Conservation (phyloP, 2,329 filamentous ascomycete genomes). For the Aspergillus fumigatus region DNA sequence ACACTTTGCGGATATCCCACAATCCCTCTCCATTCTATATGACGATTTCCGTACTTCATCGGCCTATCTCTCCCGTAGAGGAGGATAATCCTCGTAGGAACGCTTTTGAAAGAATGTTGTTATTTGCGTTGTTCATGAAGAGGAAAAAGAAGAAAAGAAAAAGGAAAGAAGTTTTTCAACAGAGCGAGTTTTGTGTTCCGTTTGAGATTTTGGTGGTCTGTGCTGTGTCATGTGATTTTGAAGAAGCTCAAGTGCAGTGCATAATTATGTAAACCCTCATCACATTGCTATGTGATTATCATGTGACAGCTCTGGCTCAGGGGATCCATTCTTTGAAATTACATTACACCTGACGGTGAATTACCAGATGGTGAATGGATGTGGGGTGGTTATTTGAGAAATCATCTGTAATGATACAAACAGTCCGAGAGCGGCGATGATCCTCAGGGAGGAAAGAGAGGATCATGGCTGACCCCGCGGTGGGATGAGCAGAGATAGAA, state of each 20-base stretch:
- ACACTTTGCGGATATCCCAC: constrained; percentile 32
- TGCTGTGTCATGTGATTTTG: constrained; percentile 17
- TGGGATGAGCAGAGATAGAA: constrained; percentile 11
- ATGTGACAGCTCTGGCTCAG: not conserved
- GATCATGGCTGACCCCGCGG: constrained; percentile 18
- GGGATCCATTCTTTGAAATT: not conserved
- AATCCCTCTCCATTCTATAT: constrained; percentile 52
- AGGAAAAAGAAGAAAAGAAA: constrained; percentile 32
- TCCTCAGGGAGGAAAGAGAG: not conserved
- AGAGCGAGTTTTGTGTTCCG: constrained; percentile 10
- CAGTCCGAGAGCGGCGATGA: constrained; percentile 15
- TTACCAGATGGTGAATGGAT: not conserved
- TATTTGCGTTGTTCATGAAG: constrained; percentile 56
- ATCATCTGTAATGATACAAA: not conserved
- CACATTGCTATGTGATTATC: not conserved
- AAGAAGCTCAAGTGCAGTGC: not conserved
- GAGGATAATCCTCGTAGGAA: constrained; percentile 49
- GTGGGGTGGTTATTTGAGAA: not conserved
- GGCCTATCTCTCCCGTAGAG: constrained; percentile 27
- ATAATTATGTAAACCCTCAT: not conserved
- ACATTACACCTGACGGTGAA: not conserved
- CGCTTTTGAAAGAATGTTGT: constrained; percentile 54
- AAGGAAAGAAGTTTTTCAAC: constrained; percentile 19
- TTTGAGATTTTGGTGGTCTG: constrained; percentile 8
- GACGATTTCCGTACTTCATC: constrained; percentile 58